Base-by-base conservation (phyloP, 768 basidiomycete species). In the Plicaturopsis crispa region DNA sequence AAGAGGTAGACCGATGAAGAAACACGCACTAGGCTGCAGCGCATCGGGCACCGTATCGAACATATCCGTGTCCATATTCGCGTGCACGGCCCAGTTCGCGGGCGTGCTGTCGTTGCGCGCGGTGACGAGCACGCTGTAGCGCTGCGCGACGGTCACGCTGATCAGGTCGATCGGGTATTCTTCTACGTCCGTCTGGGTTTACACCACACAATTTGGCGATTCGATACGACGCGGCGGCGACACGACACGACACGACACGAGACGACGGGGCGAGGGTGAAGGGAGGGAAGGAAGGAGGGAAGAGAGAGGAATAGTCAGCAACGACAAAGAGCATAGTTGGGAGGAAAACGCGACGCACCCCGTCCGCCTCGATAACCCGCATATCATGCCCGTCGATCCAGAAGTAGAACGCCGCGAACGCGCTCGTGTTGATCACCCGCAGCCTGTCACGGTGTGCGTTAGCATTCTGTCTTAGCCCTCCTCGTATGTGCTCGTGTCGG, bases 321-420 rank as follows among this genome's bases (percentile, higher is more conserved):
- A 10, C 28, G 10, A 30, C 16, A 3, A 39, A 13, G n/a, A 41
- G 18, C 28, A 3, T 39, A 24, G 28, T 4, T 3, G 11, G 17
- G 4, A 1, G 6, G 10, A 8, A 32, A 30, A 23, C 4, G 30
- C 11, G 18, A 64, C 81, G 30, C 55, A 84, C 86, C 2, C 86
- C 86, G 48, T 89, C 86, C 38, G 75, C 86, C 59, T 91, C 87
- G 43, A 91, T 84, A 44, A 90, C 72, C 5, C 69, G 63, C 85
- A 91, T 88, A 21, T 84, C 72, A 49, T 91, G 87, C 3, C 88
- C 88, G 44, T 89, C 88, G 31, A 91, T 86, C 82, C 84, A 87
- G 57, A 91, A 88, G 66, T 69, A 88, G 61, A 88, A 88, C 24
- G 73, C 71, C 1, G 75, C 53, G 42, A 91, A 80, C 0, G 77